These are phyloP conservation scores for Candida quercuum DNA, from an alignment of 805 yeast genomes.

Conservation along the genomic window DNA sequence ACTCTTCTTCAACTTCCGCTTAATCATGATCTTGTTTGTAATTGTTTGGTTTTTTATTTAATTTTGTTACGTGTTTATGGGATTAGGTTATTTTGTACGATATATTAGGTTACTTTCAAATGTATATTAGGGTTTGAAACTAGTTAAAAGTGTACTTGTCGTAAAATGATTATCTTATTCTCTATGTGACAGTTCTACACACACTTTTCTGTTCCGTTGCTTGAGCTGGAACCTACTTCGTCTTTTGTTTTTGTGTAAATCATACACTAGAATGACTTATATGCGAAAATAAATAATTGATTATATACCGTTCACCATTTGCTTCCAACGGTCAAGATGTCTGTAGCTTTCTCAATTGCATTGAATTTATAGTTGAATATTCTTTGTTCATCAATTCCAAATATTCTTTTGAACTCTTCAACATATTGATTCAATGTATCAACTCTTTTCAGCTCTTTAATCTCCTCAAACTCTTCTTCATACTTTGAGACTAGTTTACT, in stretches of 20 bases:
- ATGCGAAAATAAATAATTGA: no score
- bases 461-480: conserved; percentile 28
- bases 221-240: no score
- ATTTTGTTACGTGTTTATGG: conserved; percentile 3
- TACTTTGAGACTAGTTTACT: conserved; percentile 26
- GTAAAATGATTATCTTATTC: no score
- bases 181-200: no score
- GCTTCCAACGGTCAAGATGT: conserved; percentile 46
- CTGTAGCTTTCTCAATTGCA: conserved; percentile 47
- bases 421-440: conserved; percentile 28
- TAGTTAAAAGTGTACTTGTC: no score
- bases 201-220: no score
- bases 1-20: conserved; percentile 61
- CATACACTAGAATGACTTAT: no score
- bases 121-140: conserved; percentile 2
- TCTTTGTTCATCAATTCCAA: conserved; percentile 30
- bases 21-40: conserved; percentile 12
- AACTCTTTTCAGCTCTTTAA: conserved; percentile 28
- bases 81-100: conserved; percentile 1
- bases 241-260: no score
- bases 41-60: conserved; percentile 1
- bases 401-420: conserved; percentile 25
- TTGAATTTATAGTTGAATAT: conserved; percentile 41
- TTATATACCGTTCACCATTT: conserved; percentile 53
- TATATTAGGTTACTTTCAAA: conserved; percentile 1